Evolutionary conservation across 495 filamentous ascomycete genomes (phyloP), one percentile per base, ranked within the genome.

Genomic region (Jackrogersella minutella): DNA sequence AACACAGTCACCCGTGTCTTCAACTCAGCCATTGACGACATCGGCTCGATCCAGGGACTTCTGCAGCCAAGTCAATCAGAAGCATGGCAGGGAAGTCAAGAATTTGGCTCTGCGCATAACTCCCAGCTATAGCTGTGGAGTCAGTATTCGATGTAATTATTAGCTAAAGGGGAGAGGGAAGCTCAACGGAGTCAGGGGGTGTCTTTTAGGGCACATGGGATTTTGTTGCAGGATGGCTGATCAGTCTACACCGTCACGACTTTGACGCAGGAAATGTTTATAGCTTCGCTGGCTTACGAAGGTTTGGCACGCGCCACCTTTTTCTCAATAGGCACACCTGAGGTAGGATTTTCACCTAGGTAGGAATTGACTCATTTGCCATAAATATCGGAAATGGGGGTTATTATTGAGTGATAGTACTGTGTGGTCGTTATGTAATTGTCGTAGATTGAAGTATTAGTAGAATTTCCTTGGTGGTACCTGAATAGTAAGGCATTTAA

Each of bases 11-110:
- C 78, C 10, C 79, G 84, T 5, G 85, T 88, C 19, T 97, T 97
- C 73, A 91, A 96, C 62, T 87, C 90, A 5, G 86, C 90, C n/a
- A 84, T 97, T 58, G 75, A 80, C 13, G 93, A 97, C 69, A 93
- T 99, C 58, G 85, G 88, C 74, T 77, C 81, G 4, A 84, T 89
- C 67, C 91, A 94, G 73, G 78, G 77, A 30, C 40, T 73, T 39
- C 40, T 75, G 26, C 58, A 76, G 19, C 65, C 63, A 9, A 77
- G 76, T 36, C 68, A 76, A 31, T 53, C 19, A 49, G 41, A 33
- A 2, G 14, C 24, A 13, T 50, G 34, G 36, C 21, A 49, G 11
- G 10, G 41, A 40, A 1, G 1, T 26, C 13, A 19, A 30, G 7
- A 17, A 33, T 10, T 10, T 17, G 1, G 34, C 16, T 41, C 17